These are phyloP conservation scores for Lophium mytilinum DNA, from an alignment of 495 filamentous ascomycete genomes.

Conservation along the genomic window DNA sequence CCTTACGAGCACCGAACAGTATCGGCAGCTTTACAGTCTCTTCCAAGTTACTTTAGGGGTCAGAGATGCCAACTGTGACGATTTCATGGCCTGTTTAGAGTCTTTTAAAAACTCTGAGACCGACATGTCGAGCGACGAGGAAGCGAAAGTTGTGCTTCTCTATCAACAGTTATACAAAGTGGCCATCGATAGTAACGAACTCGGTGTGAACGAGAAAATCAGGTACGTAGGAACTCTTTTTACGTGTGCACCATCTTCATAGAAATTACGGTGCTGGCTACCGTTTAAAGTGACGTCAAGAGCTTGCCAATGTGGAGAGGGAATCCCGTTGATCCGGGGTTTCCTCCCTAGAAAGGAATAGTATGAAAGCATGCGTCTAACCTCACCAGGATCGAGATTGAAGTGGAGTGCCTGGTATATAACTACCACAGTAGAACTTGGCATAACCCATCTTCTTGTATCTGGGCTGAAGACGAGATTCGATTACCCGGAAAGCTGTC, in stretches of 20 bases:
- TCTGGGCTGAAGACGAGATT: constrained; percentile 1
- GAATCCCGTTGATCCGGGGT: too few relatives aligned
- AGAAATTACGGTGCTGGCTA: background rate
- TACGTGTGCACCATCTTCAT: background rate
- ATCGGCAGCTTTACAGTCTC: background rate
- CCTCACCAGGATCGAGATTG: background rate
- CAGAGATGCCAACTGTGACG: background rate
- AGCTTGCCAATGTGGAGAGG: too few relatives aligned
- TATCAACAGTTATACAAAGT: background rate
- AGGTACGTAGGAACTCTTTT: background rate
- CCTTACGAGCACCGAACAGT: background rate
- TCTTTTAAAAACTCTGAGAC: background rate
- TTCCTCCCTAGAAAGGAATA: too few relatives aligned
- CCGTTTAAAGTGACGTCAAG: too few relatives aligned
- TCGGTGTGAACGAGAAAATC: background rate
- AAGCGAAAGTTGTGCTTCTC: background rate
- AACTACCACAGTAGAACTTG: background rate
- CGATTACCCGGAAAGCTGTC: constrained; percentile 3
- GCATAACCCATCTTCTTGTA: background rate
- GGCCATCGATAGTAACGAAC: background rate
- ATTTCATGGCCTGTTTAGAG: background rate
- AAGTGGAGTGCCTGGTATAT: background rate
- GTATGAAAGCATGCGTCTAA: background rate
- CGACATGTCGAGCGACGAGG: background rate
- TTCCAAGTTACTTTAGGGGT: background rate